A percentile compares a stretch with the other conserved stretches of the same genome.
These are phyloP conservation scores for Auricularia auricula-judae DNA, from an alignment of 768 basidiomycete genomes.

Conservation along the genomic window DNA sequence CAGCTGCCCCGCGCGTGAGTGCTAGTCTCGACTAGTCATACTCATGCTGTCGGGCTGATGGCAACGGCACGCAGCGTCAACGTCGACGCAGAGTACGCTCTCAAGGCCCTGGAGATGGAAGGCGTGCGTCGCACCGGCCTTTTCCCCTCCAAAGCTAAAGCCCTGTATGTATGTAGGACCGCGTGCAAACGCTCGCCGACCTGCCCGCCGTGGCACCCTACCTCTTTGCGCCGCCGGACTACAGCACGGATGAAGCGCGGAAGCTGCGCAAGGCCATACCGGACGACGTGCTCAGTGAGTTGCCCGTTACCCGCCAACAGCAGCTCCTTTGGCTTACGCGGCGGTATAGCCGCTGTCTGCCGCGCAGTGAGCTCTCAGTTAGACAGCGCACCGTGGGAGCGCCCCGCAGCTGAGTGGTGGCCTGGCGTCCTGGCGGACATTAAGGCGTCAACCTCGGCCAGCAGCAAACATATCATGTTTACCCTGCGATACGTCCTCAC, in stretches of 20 bases:
- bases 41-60: not conserved
- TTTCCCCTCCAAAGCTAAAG: not conserved
- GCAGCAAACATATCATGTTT: conserved; percentile 53
- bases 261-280: conserved; percentile 37
- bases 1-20: conserved; percentile 50
- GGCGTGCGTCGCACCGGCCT: conserved; percentile 41
- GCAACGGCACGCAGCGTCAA: not conserved
- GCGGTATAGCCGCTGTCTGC: conserved; percentile 7
- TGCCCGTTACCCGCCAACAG: conserved; percentile 6
- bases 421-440: conserved; percentile 30
- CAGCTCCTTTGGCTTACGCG: conserved; percentile 1
- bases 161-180: conserved; percentile 33
- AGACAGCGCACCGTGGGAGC: conserved; percentile 24
- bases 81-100: conserved; percentile 17
- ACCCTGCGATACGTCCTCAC: conserved; percentile 69
- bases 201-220: conserved; percentile 59
- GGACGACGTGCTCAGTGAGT: conserved; percentile 34
- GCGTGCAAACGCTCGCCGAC: conserved; percentile 60
- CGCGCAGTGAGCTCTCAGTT: conserved; percentile 1
- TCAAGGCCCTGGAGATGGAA: conserved; percentile 37
- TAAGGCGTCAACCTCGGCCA: conserved; percentile 32
- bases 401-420: conserved; percentile 19
- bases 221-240: conserved; percentile 66
- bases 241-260: conserved; percentile 40
- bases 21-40: not conserved